Base-by-base conservation (phyloP, 1,284 basidiomycete genomes). In the Rhizoctonia solani region DNA sequence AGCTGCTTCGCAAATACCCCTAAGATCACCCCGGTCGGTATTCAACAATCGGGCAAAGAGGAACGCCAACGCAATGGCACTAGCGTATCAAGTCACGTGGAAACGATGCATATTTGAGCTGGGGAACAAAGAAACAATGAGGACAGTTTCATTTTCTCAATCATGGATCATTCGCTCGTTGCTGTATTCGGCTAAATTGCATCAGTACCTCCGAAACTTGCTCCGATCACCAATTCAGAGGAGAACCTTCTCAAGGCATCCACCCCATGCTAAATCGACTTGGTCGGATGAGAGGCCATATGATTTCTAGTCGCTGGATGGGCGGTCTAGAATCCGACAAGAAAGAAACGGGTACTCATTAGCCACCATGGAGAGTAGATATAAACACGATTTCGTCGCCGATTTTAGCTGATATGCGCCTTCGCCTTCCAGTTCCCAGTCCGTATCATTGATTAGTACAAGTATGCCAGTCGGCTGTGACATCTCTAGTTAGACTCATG, bases 361-460 rank as follows among this genome's bases (percentile, higher is more conserved):
- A 92, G 61, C 95, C 95, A 0, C 95, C 95, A 74, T 98, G 96
- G 50, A 98, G 78, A 0, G 95, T 98, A 37, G 93, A 96, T 72
- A 98, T 98, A 76, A 99, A 96, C 4, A 97, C 92, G 58, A 98
- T 84, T 78, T 96, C 91, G 76, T 99, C 96, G 1, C 85, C 83
- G 41, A 81, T 75, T 91, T 82, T 67, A 98, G 77, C 70, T 81
- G 81, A 75, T 97, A 98, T 30, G 91, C 88, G 23, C 93, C 88
- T 77, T 98, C 96, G 34, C 94, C 95, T 75, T 98, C 95, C 9
- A 99, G 82, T 76, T 98, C 96, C 96, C 96, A 99, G 74, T 99
- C 96, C 1, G 93, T 92, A 73, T 98, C 93, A 76, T 98, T 99
- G 71, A 99, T 87, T 30, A 99, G 81, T 0, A 98, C 95, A 3